Conservation (phyloP, 176 grass and related monocot genomes). For the Avena atlantica region DNA sequence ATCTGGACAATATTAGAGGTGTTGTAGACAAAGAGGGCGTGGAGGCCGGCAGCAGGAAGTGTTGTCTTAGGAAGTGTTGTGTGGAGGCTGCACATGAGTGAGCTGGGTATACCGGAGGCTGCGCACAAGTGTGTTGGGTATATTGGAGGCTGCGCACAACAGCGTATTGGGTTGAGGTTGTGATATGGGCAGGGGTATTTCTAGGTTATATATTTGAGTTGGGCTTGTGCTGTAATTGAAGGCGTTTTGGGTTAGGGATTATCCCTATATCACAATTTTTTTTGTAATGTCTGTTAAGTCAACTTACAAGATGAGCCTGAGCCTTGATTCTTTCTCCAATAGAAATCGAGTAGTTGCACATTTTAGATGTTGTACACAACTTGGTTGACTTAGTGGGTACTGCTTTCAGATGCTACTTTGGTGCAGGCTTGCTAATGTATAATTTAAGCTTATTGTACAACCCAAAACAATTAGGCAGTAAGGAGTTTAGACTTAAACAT, state of each 20-base stretch:
- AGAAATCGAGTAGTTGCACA: not conserved
- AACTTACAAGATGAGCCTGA: not conserved
- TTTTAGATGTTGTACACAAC: not conserved
- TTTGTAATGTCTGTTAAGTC: not conserved
- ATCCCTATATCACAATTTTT: too few relatives aligned
- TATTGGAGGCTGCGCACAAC: not conserved
- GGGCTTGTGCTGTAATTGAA: constrained; percentile 13
- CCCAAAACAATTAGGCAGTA: not conserved
- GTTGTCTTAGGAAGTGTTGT: too few relatives aligned
- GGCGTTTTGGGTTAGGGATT: too few relatives aligned
- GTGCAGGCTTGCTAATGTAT: constrained; percentile 14
- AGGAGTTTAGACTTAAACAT: constrained; percentile 11
- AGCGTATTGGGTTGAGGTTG: not conserved
- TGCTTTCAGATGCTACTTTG: not conserved
- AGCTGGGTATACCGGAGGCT: not conserved
- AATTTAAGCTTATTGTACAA: not conserved
- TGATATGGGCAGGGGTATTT: not conserved
- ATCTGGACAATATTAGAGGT: not conserved
- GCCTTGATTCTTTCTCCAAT: constrained; percentile 13
- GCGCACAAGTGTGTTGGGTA: not conserved
- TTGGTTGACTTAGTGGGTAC: not conserved
- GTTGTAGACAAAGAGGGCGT: not conserved
- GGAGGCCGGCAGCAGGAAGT: not conserved
- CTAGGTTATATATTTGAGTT: not conserved
- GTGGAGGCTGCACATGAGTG: not conserved